These are phyloP conservation scores for Marasmius oreades DNA, from an alignment of 1,284 basidiomycete genomes.

Conservation along the genomic window DNA sequence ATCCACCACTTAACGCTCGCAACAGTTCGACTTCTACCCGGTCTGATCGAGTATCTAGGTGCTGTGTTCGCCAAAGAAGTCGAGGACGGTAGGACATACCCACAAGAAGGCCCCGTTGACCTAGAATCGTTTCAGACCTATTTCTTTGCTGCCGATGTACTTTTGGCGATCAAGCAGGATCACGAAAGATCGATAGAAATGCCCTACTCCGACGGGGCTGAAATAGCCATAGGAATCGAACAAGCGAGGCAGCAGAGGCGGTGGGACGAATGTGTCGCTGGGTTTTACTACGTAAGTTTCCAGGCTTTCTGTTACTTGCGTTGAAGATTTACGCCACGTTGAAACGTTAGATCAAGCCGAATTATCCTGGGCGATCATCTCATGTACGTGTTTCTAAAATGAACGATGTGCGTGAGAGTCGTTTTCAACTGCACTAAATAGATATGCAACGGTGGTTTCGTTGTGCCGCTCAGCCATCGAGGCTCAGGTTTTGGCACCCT, in stretches of 20 bases:
- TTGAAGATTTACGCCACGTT: no score
- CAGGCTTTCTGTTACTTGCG: no score
- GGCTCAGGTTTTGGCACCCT: conserved; percentile 69
- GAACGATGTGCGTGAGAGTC: not conserved
- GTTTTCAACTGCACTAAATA: conserved; percentile 24
- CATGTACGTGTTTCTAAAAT: conserved; percentile 59
- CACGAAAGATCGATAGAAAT: conserved; percentile 11
- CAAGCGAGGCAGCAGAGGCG: conserved; percentile 41
- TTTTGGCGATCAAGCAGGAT: conserved; percentile 58
- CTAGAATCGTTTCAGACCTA: conserved; percentile 63
- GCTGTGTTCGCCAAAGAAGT: conserved; percentile 71
- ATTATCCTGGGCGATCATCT: conserved; percentile 90
- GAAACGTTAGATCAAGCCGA: conserved; percentile 69
- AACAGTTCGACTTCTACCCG: conserved; percentile 37
- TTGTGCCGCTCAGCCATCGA: conserved; percentile 70
- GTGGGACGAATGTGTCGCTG: conserved; percentile 72
- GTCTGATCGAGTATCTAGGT: conserved; percentile 62
- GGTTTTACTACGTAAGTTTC: conserved; percentile 75
- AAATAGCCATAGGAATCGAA: conserved; percentile 21
- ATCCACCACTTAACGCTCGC: conserved; percentile 65
- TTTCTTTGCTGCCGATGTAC: conserved; percentile 73
- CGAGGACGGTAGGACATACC: conserved; percentile 77
- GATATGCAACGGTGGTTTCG: conserved; percentile 90
- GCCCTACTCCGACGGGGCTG: conserved; percentile 20
- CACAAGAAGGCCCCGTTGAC: conserved; percentile 65